Conservation (phyloP, 352 stramenopile genomes). For the Pythium aristosporum region DNA sequence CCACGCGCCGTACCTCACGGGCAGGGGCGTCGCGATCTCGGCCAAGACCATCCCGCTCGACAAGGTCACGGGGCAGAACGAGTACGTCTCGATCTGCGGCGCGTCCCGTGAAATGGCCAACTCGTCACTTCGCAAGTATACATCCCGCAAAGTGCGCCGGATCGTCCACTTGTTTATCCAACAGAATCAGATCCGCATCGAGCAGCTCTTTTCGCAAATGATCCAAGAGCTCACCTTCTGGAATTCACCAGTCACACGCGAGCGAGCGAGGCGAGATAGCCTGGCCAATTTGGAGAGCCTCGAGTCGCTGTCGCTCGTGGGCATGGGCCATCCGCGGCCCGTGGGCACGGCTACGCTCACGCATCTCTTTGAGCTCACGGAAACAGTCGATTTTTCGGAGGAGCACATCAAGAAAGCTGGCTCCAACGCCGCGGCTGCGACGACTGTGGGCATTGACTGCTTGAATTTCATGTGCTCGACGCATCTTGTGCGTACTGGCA, state of each 20-base stretch:
- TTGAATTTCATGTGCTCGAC: constrained; percentile 86
- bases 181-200: constrained; percentile 62
- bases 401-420: constrained; percentile 29
- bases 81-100: constrained; percentile 87
- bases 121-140: constrained; percentile 83
- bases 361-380: constrained; percentile 81
- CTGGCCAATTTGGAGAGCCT: constrained; percentile 37
- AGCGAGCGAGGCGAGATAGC: constrained; percentile 41
- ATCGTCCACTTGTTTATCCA: constrained; percentile 85
- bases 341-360: constrained; percentile 79
- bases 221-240: constrained; percentile 85
- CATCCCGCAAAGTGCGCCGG: constrained; percentile 79
- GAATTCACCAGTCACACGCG: constrained; percentile 46
- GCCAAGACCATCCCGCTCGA: constrained; percentile 84
- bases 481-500: constrained; percentile 70
- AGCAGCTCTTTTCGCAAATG: constrained; percentile 77
- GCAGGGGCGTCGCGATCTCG: constrained; percentile 80
- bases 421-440: constrained; percentile 37
- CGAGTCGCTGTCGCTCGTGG: constrained; percentile 67
- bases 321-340: constrained; percentile 65
- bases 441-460: constrained; percentile 77
- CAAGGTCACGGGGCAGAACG: constrained; percentile 82
- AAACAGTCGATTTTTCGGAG: constrained; percentile 84
- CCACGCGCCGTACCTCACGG: constrained; percentile 81
- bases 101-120: constrained; percentile 82